A percentile compares a stretch with the other conserved stretches of the same genome.
These are phyloP conservation scores for Panaeolus papilionaceus DNA, from an alignment of 768 basidiomycete species.

Conservation along the genomic window DNA sequence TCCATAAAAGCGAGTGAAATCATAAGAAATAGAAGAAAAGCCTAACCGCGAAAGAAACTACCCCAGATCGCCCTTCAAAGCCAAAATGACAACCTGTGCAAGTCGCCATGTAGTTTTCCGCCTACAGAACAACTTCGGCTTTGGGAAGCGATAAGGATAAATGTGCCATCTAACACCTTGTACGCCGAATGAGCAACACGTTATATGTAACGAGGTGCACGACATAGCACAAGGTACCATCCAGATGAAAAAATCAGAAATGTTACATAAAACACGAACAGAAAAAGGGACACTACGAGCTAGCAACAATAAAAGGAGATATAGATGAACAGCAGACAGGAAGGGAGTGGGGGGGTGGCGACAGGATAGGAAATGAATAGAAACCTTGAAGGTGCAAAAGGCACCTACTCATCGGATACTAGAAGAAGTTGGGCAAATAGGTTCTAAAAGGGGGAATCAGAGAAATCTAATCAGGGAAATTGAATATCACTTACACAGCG, in stretches of 20 bases:
- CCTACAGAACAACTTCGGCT: background rate
- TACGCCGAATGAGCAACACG: background rate
- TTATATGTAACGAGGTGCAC: constrained; percentile 1
- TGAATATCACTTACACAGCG: constrained; percentile 66
- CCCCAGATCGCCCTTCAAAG: background rate
- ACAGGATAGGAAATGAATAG: constrained; percentile 1
- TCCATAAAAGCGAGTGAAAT: constrained; percentile 1
- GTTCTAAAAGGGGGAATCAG: constrained; percentile 41
- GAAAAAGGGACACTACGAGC: constrained; percentile 11
- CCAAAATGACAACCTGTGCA: background rate
- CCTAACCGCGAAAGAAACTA: background rate
- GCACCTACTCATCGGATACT: constrained; percentile 26
- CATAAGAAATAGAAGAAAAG: background rate
- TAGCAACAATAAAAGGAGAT: constrained; percentile 15
- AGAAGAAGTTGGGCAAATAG: constrained; percentile 69
- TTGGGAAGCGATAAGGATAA: background rate
- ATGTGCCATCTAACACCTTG: background rate
- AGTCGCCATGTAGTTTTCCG: background rate
- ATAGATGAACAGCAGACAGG: constrained; percentile 13
- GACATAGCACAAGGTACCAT: background rate
- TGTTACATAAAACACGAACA: constrained; percentile 15
- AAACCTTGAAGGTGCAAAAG: background rate
- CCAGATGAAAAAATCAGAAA: constrained; percentile 9
- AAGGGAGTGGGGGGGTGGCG: constrained; percentile 1
- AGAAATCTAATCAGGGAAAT: background rate